These are phyloP conservation scores for Colletotrichum viniferum DNA, from an alignment of 2,329 filamentous ascomycete genomes.

Conservation along the genomic window DNA sequence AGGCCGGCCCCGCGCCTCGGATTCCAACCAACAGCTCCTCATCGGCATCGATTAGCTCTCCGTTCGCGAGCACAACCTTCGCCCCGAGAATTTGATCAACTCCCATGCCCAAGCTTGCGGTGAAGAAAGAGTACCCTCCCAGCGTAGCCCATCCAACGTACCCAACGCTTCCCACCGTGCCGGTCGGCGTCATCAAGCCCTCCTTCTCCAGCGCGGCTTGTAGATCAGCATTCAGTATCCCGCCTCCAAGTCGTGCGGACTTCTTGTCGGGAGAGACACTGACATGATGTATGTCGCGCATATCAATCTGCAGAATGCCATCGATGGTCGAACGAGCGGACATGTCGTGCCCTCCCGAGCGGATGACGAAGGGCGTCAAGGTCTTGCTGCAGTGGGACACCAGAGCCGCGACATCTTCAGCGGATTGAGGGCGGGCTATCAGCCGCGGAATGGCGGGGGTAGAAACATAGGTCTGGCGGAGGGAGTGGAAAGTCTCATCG, in stretches of 20 bases:
- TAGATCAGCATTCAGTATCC: background rate
- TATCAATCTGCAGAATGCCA: constrained; percentile 18
- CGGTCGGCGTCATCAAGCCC: constrained; percentile 1
- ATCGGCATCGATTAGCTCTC: constrained; percentile 40
- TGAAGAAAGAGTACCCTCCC: constrained; percentile 37
- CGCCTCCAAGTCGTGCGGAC: constrained; percentile 13
- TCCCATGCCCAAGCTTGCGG: constrained; percentile 33
- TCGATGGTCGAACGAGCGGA: background rate
- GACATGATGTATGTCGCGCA: constrained; percentile 12
- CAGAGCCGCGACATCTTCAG: background rate
- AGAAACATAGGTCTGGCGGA: background rate
- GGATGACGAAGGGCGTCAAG: constrained; percentile 6
- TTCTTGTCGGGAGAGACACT: background rate
- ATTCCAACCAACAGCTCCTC: constrained; percentile 39
- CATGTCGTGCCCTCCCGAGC: constrained; percentile 18
- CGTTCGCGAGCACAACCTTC: constrained; percentile 39
- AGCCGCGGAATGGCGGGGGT: background rate
- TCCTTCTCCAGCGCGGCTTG: constrained; percentile 6
- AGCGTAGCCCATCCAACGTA: constrained; percentile 37
- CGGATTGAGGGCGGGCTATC: background rate
- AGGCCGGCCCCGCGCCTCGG: constrained; percentile 40
- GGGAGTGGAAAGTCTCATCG: background rate
- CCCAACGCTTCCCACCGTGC: constrained; percentile 25
- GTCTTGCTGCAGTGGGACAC: background rate
- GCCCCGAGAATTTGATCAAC: constrained; percentile 40